Percentiles rank a stretch among this genome's conserved stretches.
Conservation (phyloP, 352 stramenopile species). For the Phytopythium montanum region DNA sequence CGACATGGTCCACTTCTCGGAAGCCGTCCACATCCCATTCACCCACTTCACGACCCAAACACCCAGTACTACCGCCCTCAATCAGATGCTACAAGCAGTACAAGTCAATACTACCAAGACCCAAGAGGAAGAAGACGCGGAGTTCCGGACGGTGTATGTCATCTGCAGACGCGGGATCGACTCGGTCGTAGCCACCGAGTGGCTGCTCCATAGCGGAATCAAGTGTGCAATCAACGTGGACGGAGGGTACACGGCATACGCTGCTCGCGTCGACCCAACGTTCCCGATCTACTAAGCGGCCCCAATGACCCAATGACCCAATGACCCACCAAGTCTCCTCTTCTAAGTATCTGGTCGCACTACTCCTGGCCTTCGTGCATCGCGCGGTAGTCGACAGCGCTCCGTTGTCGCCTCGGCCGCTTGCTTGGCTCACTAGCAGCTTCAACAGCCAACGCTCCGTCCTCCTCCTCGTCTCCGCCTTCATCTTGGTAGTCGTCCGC, state of each 20-base stretch:
- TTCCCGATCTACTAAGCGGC: conserved; percentile 75
- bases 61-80: conserved; percentile 11
- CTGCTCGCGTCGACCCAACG: conserved; percentile 30
- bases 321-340: too few species aligned
- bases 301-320: too few species aligned
- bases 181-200: conserved; percentile 52
- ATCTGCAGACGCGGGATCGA: conserved; percentile 82
- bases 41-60: conserved; percentile 33
- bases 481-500: conserved; percentile 48
- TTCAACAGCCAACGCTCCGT: conserved; percentile 11
- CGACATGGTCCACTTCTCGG: conserved; percentile 71
- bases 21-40: conserved; percentile 66
- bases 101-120: not conserved
- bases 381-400: conserved; percentile 48
- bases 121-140: not conserved
- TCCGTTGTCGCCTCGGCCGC: conserved; percentile 13
- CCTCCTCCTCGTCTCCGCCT: conserved; percentile 19
- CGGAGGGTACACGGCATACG: conserved; percentile 70
- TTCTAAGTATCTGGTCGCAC: conserved; percentile 3
- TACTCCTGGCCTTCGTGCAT: conserved; percentile 50
- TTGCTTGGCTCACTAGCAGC: conserved; percentile 7
- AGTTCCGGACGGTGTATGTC: conserved; percentile 31
- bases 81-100: conserved; percentile 10
- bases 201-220: conserved; percentile 44
- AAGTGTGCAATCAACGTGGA: conserved; percentile 53